Conservation (phyloP, 2,329 filamentous ascomycete genomes). For the Pseudogymnoascus sp. region DNA sequence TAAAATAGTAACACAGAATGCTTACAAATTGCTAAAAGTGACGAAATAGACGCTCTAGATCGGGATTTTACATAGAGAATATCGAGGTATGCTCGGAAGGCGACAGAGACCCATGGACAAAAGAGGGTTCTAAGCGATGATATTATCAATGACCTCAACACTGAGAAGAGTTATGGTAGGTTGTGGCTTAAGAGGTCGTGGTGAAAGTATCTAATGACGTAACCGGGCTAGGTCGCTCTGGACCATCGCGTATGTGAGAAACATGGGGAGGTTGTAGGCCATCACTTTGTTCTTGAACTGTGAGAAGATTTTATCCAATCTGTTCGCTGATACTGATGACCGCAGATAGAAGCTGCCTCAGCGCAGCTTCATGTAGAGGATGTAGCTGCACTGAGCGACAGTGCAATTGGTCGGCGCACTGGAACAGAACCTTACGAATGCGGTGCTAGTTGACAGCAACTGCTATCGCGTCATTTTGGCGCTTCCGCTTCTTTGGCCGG, state of each 20-base stretch:
- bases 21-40: neutral
- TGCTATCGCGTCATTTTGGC: neutral
- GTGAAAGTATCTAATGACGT: neutral
- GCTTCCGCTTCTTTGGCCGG: neutral
- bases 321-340: neutral
- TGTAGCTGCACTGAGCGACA: neutral
- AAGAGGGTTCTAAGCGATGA: neutral
- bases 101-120: neutral
- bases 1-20: neutral
- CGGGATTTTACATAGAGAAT: neutral
- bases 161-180: neutral
- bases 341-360: neutral
- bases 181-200: neutral
- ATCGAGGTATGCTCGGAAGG: neutral
- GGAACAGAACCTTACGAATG: neutral
- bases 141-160: neutral
- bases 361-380: neutral
- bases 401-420: neutral
- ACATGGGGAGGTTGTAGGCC: neutral
- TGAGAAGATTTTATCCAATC: neutral
- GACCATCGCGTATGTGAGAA: neutral
- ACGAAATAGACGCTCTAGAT: neutral
- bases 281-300: neutral
- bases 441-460: neutral
- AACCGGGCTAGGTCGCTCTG: neutral